These are phyloP conservation scores for Avena sativa DNA, from an alignment of 176 grass and related monocot species.

Conservation along the genomic window DNA sequence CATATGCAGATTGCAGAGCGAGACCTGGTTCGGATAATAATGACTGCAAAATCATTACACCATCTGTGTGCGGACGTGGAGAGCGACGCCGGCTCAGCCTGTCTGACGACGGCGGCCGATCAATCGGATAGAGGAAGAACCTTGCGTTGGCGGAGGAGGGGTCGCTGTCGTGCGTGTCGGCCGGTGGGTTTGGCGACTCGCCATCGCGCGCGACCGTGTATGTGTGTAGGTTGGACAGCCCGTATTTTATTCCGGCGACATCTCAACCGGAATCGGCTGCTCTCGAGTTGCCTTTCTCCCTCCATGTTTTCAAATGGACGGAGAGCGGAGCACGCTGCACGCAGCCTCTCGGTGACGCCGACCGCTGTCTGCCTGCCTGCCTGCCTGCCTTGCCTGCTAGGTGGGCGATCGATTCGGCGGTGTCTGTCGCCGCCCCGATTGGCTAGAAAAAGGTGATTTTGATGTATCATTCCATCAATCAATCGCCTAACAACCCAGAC, in stretches of 20 bases:
- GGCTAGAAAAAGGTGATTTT: background rate
- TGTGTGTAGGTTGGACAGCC: background rate
- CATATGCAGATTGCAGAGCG: background rate
- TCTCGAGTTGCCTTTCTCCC: background rate
- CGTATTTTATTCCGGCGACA: constrained; percentile 20
- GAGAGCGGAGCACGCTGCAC: too few species aligned
- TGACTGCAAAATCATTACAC: background rate
- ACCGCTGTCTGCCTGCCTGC: constrained; percentile 20
- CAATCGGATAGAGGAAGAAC: background rate
- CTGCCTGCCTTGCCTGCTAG: constrained; percentile 9
- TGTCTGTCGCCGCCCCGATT: background rate
- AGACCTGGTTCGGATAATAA: background rate
- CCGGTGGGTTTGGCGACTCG: background rate
- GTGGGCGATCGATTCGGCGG: constrained; percentile 29
- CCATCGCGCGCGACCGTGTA: background rate
- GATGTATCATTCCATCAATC: background rate
- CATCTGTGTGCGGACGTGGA: background rate
- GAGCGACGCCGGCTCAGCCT: background rate
- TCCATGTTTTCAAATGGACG: background rate
- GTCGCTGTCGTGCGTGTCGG: constrained; percentile 40
- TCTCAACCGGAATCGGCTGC: constrained; percentile 19
- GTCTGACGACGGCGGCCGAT: background rate
- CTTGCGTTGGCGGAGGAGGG: background rate
- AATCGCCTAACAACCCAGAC: constrained; percentile 2
- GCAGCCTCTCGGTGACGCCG: background rate